A percentile compares a stretch with the other conserved stretches of the same genome.
Conservation (phyloP, 495 filamentous ascomycete genomes). For the Corynascus novoguineensis region DNA sequence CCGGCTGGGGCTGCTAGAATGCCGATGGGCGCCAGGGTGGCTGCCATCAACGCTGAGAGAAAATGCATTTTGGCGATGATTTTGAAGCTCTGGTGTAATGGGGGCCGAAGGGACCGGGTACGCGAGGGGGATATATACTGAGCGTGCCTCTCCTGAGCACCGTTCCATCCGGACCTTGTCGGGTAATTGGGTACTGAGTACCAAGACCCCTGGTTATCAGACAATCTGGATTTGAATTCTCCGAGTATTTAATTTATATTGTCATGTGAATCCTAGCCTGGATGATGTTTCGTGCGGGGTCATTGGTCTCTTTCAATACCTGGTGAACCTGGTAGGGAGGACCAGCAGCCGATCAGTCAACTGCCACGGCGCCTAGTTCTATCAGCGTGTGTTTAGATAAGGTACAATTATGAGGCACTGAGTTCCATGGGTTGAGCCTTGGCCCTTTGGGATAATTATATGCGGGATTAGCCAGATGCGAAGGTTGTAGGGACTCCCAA, state of each 20-base stretch:
- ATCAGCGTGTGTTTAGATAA: background rate
- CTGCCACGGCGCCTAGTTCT: background rate
- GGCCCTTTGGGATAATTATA: background rate
- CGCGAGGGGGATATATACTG: background rate
- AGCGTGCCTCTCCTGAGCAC: background rate
- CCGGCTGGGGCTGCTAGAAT: conserved; percentile 28
- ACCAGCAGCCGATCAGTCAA: background rate
- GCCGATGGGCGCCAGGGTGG: conserved; percentile 18
- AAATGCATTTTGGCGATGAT: background rate
- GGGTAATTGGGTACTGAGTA: background rate
- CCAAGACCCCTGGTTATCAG: background rate
- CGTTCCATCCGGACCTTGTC: background rate
- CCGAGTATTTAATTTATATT: conserved; percentile 2
- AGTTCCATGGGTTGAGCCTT: background rate
- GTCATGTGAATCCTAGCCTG: background rate
- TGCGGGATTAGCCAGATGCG: background rate
- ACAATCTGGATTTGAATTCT: background rate
- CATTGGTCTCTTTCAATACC: background rate
- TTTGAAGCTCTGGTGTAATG: background rate
- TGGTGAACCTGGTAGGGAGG: background rate
- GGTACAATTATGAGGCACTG: background rate
- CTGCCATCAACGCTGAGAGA: background rate
- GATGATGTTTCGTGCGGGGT: background rate
- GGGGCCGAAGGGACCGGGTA: background rate
- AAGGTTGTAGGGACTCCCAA: too few species aligned